These are phyloP conservation scores for Candida broadrunensis DNA, from an alignment of 805 yeast genomes.

Conservation along the genomic window DNA sequence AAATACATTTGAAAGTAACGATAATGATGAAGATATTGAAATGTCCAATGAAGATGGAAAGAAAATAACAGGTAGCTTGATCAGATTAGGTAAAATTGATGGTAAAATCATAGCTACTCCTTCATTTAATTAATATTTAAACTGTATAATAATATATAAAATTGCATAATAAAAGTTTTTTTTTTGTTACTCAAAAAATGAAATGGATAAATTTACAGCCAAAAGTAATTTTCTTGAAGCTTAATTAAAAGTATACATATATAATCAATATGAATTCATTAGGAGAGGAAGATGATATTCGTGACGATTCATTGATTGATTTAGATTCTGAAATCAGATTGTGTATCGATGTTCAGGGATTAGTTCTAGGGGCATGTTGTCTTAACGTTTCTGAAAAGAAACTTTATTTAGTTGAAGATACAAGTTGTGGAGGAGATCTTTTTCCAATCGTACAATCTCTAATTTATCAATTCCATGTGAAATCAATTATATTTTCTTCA, in stretches of 20 bases:
- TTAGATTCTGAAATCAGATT: not conserved
- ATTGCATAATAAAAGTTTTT: not conserved
- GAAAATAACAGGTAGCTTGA: slow-evolving; percentile 18
- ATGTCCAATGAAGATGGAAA: slow-evolving; percentile 19
- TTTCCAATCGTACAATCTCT: not conserved
- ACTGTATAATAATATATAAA: not conserved
- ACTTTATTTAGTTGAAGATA: slow-evolving; percentile 1
- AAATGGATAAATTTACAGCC: not conserved
- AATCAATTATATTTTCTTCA: not conserved
- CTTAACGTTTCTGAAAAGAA: not conserved
- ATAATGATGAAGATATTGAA: slow-evolving; percentile 17
- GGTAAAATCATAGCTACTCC: slow-evolving; percentile 33
- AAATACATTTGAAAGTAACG: slow-evolving; percentile 28
- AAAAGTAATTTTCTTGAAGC: too few species aligned
- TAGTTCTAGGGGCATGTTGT: not conserved
- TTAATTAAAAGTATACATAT: too few species aligned
- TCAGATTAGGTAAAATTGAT: slow-evolving; percentile 27
- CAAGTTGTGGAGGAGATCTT: not conserved
- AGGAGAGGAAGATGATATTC: not conserved
- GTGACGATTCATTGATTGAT: not conserved
- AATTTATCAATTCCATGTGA: not conserved
- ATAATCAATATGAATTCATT: not conserved
- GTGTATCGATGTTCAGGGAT: not conserved
- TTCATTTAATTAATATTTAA: not conserved
- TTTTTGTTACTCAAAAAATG: not conserved